Base-by-base conservation (phyloP, 345 rosid species). In the Streptanthus diversifolius region DNA sequence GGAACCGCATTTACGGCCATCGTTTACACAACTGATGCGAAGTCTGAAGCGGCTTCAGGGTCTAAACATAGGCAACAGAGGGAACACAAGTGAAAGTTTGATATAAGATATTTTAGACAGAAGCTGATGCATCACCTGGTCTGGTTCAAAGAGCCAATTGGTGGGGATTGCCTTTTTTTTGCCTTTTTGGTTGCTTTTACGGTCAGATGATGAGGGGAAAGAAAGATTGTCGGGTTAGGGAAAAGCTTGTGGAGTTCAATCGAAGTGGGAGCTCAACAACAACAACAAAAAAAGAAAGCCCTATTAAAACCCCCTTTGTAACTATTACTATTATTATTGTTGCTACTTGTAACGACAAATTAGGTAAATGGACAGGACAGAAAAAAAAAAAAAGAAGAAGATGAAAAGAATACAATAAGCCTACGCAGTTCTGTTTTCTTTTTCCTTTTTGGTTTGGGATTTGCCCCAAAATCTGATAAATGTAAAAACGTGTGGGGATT, bases 191-290 rank as follows among this genome's bases (percentile, higher is more conserved):
- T 27, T 79, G 37, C 22, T 70, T 30, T 33, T 62, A 81, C 69
- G 68, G 70, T 78, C 73, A 71, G 79, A 67, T 64, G 75, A 76
- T 56, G 61, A 56, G 76, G 77, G 64, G 58, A 22, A 54, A 70
- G 57, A 53, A 65, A 29, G 69, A 74, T 56, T 71, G 68, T 75
- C 35, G 77, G 74, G 73, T 44, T 21, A 51, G 78, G 78, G 75
- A 58, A 85, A 77, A 57, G 76, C 72, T 66, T 86, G 92, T 80
- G 82, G 90, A 77, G 96, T 86, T 84, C 98, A 89, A 75, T 90
- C 97, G 84, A 93, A 93, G 88, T 79, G 96, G 93, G 97, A 85
- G 85, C 90, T 77, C 82, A 79, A 73, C 96, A 83, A 89, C 62
- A 61, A 90, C 37, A 33, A 32, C 35, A 62, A 54, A 60, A 54